Percentiles rank a stretch among this genome's conserved stretches.
Conservation (phyloP, 305 asterid genomes). For the Fraxinus baroniana region DNA sequence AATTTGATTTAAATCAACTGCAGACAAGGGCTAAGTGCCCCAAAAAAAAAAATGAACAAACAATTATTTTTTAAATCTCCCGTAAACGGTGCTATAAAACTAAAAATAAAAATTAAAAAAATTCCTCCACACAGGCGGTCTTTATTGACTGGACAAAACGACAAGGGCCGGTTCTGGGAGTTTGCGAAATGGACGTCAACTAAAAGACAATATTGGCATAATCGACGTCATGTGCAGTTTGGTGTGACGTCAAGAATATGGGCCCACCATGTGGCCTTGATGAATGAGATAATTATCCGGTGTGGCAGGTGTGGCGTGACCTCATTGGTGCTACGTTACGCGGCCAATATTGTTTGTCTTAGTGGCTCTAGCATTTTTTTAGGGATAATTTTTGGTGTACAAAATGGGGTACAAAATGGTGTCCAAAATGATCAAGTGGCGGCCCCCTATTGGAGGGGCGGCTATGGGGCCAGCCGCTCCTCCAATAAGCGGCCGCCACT, state of each 20-base stretch:
- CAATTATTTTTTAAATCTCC: no score
- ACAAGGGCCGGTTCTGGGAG: slow-evolving; percentile 10
- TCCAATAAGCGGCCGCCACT: no score
- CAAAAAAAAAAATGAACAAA: no score
- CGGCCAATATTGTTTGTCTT: background rate
- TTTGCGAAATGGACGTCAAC: slow-evolving; percentile 24
- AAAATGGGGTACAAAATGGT: no score
- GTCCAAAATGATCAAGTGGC: no score
- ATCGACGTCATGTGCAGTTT: slow-evolving; percentile 12
- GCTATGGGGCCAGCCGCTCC: no score
- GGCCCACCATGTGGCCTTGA: background rate
- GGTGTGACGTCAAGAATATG: background rate
- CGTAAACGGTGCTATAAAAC: no score
- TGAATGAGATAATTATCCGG: background rate
- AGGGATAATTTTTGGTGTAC: no score
- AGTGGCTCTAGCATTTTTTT: background rate
- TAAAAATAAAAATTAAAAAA: no score
- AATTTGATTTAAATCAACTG: no score
- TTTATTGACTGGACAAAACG: background rate
- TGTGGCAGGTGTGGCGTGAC: background rate
- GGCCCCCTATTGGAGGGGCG: no score
- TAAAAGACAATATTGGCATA: background rate
- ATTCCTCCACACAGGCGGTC: background rate
- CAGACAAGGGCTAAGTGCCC: no score
- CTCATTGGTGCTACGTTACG: background rate